phyloP scores from a whole-genome alignment of 176 grass and related monocot genomes.

The Zea luxurians region DNA sequence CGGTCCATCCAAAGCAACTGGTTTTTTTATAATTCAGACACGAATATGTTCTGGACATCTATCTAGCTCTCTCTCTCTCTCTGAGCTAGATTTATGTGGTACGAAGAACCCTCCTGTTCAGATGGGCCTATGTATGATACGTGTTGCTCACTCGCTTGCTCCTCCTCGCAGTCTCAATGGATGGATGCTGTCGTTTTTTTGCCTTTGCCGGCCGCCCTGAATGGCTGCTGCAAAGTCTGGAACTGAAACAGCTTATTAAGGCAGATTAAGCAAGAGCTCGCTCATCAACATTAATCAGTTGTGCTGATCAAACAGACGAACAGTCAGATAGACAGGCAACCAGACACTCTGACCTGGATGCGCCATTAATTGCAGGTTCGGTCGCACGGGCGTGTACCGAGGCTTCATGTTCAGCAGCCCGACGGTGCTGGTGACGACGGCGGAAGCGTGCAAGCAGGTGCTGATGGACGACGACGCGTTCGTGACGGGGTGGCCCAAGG shows the following conservation, averaged over 20 bases:
- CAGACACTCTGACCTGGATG: neutral
- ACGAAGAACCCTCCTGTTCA: neutral
- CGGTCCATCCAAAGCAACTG: constrained; percentile 7
- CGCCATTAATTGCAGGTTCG: constrained; percentile 45
- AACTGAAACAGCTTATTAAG: too few relatives aligned
- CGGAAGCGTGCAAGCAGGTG: constrained; percentile 72
- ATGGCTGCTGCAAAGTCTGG: too few relatives aligned
- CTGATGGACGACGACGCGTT: constrained; percentile 83
- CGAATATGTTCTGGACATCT: neutral
- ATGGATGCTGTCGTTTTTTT: neutral
- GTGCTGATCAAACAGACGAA: too few relatives aligned
- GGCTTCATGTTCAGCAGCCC: constrained; percentile 91
- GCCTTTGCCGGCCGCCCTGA: too few relatives aligned
- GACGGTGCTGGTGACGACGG: constrained; percentile 52
- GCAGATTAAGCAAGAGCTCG: too few relatives aligned
- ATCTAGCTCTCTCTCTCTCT: neutral
- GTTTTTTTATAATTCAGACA: neutral
- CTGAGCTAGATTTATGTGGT: too few relatives aligned
- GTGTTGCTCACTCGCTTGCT: neutral
- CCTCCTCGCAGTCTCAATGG: neutral
- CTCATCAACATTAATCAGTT: too few relatives aligned
- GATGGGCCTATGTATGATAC: neutral
- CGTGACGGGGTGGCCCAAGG: constrained; percentile 76
- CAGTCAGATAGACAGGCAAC: too few relatives aligned
- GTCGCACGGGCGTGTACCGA: constrained; percentile 65